Conservation (phyloP, 139 green algal genomes). For the Helicosporidium sp. region DNA sequence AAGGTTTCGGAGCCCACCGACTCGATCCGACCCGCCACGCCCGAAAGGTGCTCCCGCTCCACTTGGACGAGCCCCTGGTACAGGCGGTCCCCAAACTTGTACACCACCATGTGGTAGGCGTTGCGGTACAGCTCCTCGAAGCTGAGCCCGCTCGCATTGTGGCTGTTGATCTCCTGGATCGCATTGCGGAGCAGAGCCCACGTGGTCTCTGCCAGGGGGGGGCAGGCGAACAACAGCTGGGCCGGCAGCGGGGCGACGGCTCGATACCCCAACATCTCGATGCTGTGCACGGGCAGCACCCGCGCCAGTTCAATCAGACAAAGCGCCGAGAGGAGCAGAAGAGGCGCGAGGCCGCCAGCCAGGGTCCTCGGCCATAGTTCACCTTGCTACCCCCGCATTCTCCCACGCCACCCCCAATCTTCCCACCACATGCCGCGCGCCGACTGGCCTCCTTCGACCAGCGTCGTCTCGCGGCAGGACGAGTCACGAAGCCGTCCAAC, state of each 20-base stretch:
- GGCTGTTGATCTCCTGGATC: conserved; percentile 89
- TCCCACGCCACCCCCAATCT: too few species aligned
- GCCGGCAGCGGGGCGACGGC: neutral
- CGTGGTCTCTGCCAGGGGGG: conserved; percentile 61
- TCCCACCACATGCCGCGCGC: too few species aligned
- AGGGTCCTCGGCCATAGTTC: too few species aligned
- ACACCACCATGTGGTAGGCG: conserved; percentile 98
- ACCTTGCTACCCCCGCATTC: too few species aligned
- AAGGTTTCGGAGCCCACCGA: conserved; percentile 51
- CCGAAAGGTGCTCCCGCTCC: conserved; percentile 49
- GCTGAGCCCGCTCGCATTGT: conserved; percentile 80
- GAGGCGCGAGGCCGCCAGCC: too few species aligned
- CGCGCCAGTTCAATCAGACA: too few species aligned
- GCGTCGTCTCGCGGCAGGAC: too few species aligned
- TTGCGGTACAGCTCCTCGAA: conserved; percentile 98
- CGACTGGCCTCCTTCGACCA: too few species aligned
- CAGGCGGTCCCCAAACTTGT: conserved; percentile 81
- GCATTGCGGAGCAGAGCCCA: conserved; percentile 85
- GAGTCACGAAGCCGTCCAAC: too few species aligned
- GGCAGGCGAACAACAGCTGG: neutral
- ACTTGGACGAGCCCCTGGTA: conserved; percentile 68
- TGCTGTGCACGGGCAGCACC: too few species aligned
- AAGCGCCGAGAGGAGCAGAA: too few species aligned
- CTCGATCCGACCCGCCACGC: conserved; percentile 50
- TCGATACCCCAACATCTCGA: too few species aligned